Percentiles rank a stretch among this genome's conserved stretches.
phyloP scores from a whole-genome alignment of 2,329 filamentous ascomycete genomes.

The Coleophoma cylindrospora region DNA sequence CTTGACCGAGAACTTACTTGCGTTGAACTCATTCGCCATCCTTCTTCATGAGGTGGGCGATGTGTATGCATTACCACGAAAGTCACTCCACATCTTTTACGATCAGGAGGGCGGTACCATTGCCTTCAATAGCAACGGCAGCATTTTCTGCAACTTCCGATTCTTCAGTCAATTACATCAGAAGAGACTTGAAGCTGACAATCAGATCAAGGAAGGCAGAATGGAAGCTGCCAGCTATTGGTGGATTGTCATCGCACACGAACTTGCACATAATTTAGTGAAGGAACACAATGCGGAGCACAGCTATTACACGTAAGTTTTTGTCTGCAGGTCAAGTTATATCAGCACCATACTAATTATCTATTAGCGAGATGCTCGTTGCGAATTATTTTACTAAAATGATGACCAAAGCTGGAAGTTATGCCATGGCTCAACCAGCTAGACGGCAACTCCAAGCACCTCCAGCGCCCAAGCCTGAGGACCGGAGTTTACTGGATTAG shows the following conservation, averaged over 20 bases:
- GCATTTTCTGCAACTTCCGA: slow-evolving; percentile 88
- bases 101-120: slow-evolving; percentile 77
- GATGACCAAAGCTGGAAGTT: slow-evolving; percentile 32
- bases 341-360: slow-evolving; percentile 12
- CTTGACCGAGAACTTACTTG: slow-evolving; percentile 51
- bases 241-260: slow-evolving; percentile 95
- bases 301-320: slow-evolving; percentile 69
- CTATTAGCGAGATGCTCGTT: slow-evolving; percentile 64
- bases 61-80: slow-evolving; percentile 66
- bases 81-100: slow-evolving; percentile 80
- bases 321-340: neutral
- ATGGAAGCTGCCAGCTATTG: slow-evolving; percentile 77
- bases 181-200: slow-evolving; percentile 33
- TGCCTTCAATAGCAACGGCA: slow-evolving; percentile 84
- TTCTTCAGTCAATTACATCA: slow-evolving; percentile 81
- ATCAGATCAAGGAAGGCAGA: slow-evolving; percentile 35
- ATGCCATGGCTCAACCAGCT: slow-evolving; percentile 1
- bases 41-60: slow-evolving; percentile 65
- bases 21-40: slow-evolving; percentile 64
- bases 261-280: slow-evolving; percentile 92
- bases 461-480: too few species aligned
- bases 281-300: slow-evolving; percentile 71
- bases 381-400: slow-evolving; percentile 72
- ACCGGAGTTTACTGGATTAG: too few species aligned
- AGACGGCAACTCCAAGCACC: neutral